Percentiles rank a stretch among this genome's conserved stretches.
phyloP scores from a whole-genome alignment of 2,329 filamentous ascomycete genomes.

The Capronia coronata region DNA sequence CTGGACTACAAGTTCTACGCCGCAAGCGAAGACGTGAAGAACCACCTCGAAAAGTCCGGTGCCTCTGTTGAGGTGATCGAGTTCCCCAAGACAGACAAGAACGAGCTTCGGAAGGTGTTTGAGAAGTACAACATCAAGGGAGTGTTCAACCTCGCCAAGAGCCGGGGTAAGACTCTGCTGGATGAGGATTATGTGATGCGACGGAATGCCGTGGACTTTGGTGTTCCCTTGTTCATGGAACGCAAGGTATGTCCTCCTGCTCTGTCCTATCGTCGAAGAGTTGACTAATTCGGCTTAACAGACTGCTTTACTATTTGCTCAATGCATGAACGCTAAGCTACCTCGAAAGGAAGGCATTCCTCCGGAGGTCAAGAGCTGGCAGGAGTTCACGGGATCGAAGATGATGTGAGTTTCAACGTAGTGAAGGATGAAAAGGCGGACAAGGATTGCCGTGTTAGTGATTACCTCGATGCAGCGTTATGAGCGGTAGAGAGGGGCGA shows the following conservation, averaged over 20 bases:
- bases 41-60: conserved; percentile 59
- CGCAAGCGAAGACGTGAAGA: conserved; percentile 72
- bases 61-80: conserved; percentile 77
- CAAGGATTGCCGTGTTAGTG: background rate
- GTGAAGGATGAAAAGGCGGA: background rate
- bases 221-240: conserved; percentile 71
- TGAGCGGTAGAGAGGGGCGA: background rate
- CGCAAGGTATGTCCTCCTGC: conserved; percentile 18
- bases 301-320: conserved; percentile 93
- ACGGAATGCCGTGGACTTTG: conserved; percentile 96
- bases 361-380: conserved; percentile 86
- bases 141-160: conserved; percentile 87
- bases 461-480: background rate
- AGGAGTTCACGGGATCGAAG: conserved; percentile 78
- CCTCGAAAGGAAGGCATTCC: conserved; percentile 84
- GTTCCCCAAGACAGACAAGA: conserved; percentile 94
- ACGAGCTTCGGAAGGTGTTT: conserved; percentile 88
- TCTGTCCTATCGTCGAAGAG: background rate
- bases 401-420: conserved; percentile 33
- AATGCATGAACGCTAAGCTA: conserved; percentile 95
- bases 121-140: conserved; percentile 94
- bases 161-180: conserved; percentile 71
- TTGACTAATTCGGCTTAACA: conserved; percentile 40
- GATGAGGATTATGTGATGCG: conserved; percentile 99
- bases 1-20: conserved; percentile 94